Percentiles rank a stretch among this genome's conserved stretches.
Conservation (phyloP, 352 stramenopile genomes). For the Sclerospora graminicola region DNA sequence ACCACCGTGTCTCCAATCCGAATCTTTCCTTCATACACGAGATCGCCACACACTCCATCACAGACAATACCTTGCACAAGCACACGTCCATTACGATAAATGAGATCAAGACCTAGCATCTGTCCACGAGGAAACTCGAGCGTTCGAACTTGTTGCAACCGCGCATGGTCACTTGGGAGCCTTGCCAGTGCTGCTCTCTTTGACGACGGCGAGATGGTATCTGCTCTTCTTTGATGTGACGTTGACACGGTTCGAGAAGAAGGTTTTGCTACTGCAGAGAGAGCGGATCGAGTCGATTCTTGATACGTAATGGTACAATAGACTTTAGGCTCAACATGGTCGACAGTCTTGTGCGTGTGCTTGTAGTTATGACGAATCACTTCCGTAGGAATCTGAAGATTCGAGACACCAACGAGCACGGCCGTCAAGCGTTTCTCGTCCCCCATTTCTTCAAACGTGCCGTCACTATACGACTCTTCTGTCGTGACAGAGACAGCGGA, state of each 20-base stretch:
- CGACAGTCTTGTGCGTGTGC: slow-evolving; percentile 15
- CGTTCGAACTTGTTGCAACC: slow-evolving; percentile 49
- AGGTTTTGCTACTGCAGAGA: slow-evolving; percentile 51
- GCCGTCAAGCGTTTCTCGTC: slow-evolving; percentile 65
- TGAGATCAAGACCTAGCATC: slow-evolving; percentile 67
- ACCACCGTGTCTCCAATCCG: slow-evolving; percentile 71
- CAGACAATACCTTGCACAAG: slow-evolving; percentile 68
- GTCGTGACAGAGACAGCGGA: slow-evolving; percentile 46
- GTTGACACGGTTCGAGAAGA: slow-evolving; percentile 7
- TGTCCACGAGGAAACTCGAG: slow-evolving; percentile 44
- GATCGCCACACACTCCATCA: slow-evolving; percentile 43
- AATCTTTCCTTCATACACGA: slow-evolving; percentile 58
- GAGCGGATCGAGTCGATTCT: slow-evolving; percentile 61
- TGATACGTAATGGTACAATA: slow-evolving; percentile 79
- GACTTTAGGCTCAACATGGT: slow-evolving; percentile 43
- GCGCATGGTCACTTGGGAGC: slow-evolving; percentile 10
- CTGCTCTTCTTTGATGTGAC: slow-evolving; percentile 7
- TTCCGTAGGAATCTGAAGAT: slow-evolving; percentile 41
- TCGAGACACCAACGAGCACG: slow-evolving; percentile 66
- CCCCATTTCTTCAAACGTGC: slow-evolving; percentile 42
- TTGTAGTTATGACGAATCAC: slow-evolving; percentile 31
- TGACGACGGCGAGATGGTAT: slow-evolving; percentile 5
- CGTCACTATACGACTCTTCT: slow-evolving; percentile 55
- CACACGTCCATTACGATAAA: slow-evolving; percentile 68
- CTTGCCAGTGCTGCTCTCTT: slow-evolving; percentile 2